Evolutionary conservation across 768 basidiomycete genomes (phyloP), one percentile per base, ranked within the genome.

Genomic region (Boletus coccyginus): DNA sequence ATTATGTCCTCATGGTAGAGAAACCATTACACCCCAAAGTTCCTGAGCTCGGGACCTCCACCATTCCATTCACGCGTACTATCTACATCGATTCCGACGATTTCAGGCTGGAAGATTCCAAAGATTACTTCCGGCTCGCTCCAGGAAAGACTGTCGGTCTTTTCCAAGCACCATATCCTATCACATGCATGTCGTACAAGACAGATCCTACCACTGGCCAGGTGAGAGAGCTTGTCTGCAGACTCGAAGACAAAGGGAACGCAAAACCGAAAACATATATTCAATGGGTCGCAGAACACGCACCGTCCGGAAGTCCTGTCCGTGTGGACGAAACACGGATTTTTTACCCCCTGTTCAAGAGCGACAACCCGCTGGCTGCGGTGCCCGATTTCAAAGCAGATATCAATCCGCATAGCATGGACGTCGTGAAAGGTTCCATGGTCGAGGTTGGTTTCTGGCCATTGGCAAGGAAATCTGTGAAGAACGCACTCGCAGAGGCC

Each of bases 91-190:
- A 99, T 59, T 78, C 79, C 31, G 90, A 92, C 56, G 97, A 99
- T 73, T 99, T 99, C 81, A 81, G 97, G 50, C 74, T 89, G 36
- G 84, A 91, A 62, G 94, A 96, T 67, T 91, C 92, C 24, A 87
- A 87, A 59, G 95, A 98, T 69, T 99, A 97, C 74, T 98, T 95
- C 85, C 88, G 97, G 41, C 87, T 99, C 45, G 93, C 96, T 16
- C 97, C 97, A 8, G 95, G 95, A 45, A 98, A 98, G 77, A 93
- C 94, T 0, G 97, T 98, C 42, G 97, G 97, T 16, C 77, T 99
- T 29, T 96, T 98, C 80, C 90, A 94, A 69, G 94, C 87, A 16
- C 94, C 94, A 3, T 75, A 86, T 71, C 92, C 95, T 9, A 90
- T 99, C 67, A 94, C 94, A 24, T 96, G 93, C 72, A 90, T 85